Conservation (phyloP, 176 grass and related monocot genomes). For the Calamus simplicifolius region DNA sequence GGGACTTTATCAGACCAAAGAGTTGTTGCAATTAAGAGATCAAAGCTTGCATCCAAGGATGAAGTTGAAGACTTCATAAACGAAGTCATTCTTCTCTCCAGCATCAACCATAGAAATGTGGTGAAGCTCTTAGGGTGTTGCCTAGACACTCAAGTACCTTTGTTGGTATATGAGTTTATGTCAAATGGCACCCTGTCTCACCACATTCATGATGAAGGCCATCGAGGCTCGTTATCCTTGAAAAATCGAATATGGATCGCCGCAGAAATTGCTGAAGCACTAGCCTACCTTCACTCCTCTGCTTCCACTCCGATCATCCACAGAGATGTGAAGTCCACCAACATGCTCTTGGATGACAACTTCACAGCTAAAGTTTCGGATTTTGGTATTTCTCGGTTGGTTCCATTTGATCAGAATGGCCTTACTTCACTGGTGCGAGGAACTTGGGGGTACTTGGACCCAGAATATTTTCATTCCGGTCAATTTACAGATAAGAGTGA, state of each 20-base stretch:
- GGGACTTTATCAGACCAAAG: background rate
- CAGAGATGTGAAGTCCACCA: background rate
- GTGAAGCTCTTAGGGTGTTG: background rate
- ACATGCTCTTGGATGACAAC: no score
- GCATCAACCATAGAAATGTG: background rate
- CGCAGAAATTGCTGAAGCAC: background rate
- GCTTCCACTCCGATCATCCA: background rate
- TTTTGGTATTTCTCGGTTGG: background rate
- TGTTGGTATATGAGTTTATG: no score
- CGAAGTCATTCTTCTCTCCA: background rate
- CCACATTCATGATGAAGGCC: no score
- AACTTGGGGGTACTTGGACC: background rate
- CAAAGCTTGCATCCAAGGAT: background rate
- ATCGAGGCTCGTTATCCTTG: background rate
- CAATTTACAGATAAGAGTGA: no score
- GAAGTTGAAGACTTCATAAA: background rate
- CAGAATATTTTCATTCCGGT: no score
- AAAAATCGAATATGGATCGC: background rate
- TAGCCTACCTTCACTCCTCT: no score
- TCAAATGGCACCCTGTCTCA: no score
- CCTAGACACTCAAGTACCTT: background rate
- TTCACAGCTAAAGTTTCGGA: no score
- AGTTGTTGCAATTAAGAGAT: background rate
- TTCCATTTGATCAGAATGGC: background rate
- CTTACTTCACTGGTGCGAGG: background rate